Percentiles rank a stretch among this genome's conserved stretches.
phyloP scores from a whole-genome alignment of 805 yeast species.

The Starmerella sp. region DNA sequence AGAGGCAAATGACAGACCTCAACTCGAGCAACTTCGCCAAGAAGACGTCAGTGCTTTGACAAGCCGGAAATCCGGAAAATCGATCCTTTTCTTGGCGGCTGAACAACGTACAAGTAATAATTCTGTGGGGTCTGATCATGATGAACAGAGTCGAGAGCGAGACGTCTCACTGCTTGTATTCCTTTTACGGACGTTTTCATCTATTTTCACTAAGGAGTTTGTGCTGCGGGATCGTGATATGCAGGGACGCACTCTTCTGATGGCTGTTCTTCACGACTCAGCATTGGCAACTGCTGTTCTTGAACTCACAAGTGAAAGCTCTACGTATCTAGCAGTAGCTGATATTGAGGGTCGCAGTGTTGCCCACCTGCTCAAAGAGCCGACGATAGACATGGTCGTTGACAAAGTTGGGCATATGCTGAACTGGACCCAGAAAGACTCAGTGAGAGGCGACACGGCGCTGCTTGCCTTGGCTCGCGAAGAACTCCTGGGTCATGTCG shows the following conservation, averaged over 20 bases:
- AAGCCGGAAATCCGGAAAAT: constrained; percentile 45
- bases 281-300: constrained; percentile 40
- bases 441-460: not conserved
- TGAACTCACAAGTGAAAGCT: constrained; percentile 37
- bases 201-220: constrained; percentile 53
- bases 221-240: constrained; percentile 51
- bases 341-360: constrained; percentile 50
- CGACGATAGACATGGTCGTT: not conserved
- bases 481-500: not conserved
- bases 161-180: constrained; percentile 36
- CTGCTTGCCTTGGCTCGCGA: constrained; percentile 6
- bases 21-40: not conserved
- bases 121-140: no score
- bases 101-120: constrained; percentile 30
- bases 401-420: not conserved
- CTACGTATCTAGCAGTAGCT: constrained; percentile 36
- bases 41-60: constrained; percentile 27
- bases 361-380: constrained; percentile 63
- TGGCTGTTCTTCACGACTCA: constrained; percentile 47
- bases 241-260: constrained; percentile 45
- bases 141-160: not conserved
- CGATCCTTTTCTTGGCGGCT: constrained; percentile 55
- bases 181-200: constrained; percentile 29
- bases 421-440: not conserved
- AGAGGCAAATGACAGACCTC: not conserved